phyloP scores from a whole-genome alignment of 352 stramenopile genomes.

The Aphanomyces invadans region DNA sequence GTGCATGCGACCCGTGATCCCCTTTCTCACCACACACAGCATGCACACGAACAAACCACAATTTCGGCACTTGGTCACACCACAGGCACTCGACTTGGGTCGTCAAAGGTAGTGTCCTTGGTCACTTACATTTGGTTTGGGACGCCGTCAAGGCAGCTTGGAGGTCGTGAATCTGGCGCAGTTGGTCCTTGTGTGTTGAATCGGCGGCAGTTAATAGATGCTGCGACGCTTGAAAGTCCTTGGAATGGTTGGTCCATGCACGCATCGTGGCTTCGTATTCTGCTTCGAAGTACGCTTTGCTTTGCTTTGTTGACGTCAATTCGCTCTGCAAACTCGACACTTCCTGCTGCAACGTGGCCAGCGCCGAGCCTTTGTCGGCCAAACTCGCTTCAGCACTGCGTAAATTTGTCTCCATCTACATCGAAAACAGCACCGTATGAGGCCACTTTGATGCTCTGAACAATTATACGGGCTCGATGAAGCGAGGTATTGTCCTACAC shows the following conservation, averaged over 20 bases:
- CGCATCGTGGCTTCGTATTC: constrained; percentile 38
- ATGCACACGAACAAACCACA: neutral
- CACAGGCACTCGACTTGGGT: too few species aligned
- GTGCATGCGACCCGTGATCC: too few species aligned
- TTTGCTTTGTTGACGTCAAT: neutral
- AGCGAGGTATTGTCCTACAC: too few species aligned
- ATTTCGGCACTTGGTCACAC: neutral
- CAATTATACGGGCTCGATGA: too few species aligned
- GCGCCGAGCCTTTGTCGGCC: neutral
- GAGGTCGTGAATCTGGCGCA: constrained; percentile 51
- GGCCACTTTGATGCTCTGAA: too few species aligned
- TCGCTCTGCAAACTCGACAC: neutral
- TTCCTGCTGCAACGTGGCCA: neutral
- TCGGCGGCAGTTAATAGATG: constrained; percentile 43
- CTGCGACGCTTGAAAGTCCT: constrained; percentile 61
- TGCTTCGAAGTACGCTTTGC: constrained; percentile 16
- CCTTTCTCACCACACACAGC: too few species aligned
- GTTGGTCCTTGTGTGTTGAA: constrained; percentile 47
- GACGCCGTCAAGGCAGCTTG: constrained; percentile 31
- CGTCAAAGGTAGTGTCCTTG: too few species aligned
- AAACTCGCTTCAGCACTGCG: neutral
- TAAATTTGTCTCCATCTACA: neutral
- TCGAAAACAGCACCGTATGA: too few species aligned
- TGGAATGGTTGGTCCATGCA: constrained; percentile 49
- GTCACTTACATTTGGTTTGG: constrained; percentile 10